These are phyloP conservation scores for Chlorella sp. DNA, from an alignment of 139 green algal species.

Conservation along the genomic window DNA sequence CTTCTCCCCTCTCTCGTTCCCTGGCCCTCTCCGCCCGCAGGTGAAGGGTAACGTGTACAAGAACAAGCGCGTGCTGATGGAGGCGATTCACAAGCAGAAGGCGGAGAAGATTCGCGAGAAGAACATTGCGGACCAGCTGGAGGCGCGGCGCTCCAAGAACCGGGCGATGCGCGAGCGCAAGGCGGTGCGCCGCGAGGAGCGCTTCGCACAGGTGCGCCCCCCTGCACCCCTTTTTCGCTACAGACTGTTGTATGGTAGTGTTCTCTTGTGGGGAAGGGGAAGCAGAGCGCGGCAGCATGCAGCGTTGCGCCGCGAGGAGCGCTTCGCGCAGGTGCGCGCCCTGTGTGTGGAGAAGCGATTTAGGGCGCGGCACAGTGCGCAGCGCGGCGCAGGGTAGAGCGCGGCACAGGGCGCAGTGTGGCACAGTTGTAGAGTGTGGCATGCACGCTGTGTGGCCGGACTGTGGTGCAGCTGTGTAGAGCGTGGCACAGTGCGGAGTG, in stretches of 20 bases:
- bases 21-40: slow-evolving; percentile 56
- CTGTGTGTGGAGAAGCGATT: too few species aligned
- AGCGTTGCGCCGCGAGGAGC: slow-evolving; percentile 95
- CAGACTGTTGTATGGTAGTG: too few species aligned
- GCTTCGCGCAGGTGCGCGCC: slow-evolving; percentile 63
- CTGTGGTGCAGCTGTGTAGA: too few species aligned
- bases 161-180: slow-evolving; percentile 95
- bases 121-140: slow-evolving; percentile 98
- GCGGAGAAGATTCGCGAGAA: slow-evolving; percentile 99
- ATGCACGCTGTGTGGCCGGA: too few species aligned
- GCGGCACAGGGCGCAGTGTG: too few species aligned
- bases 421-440: too few species aligned
- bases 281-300: too few species aligned
- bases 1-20: background rate
- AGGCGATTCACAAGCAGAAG: slow-evolving; percentile 99
- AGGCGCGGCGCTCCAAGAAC: slow-evolving; percentile 97
- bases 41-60: slow-evolving; percentile 99
- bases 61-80: slow-evolving; percentile 99
- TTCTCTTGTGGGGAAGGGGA: too few species aligned
- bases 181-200: slow-evolving; percentile 93
- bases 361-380: too few species aligned
- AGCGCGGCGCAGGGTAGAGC: too few species aligned
- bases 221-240: too few species aligned
- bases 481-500: too few species aligned
- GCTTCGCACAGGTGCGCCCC: slow-evolving; percentile 63